These are phyloP conservation scores for Magnaporthiopsis incrustans DNA, from an alignment of 2,329 filamentous ascomycete genomes.

Conservation along the genomic window DNA sequence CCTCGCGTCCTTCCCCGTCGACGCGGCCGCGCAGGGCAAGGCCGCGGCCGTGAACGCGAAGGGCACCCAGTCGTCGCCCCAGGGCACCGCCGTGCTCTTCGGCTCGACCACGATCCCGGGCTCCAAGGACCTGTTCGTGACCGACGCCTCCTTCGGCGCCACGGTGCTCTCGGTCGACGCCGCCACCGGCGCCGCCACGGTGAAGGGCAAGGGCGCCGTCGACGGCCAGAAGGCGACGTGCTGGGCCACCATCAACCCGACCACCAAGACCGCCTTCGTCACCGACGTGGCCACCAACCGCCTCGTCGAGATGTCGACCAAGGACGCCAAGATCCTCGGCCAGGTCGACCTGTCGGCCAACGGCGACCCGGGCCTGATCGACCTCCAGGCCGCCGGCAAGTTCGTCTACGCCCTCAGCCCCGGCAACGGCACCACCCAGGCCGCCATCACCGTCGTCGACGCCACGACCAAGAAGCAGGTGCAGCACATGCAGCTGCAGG, in stretches of 20 bases:
- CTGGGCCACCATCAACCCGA: constrained; percentile 44
- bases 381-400: constrained; percentile 41
- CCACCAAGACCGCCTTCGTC: constrained; percentile 46
- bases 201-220: constrained; percentile 32
- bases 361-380: constrained; percentile 46
- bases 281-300: constrained; percentile 45
- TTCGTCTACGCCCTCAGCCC: constrained; percentile 52
- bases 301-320: constrained; percentile 47
- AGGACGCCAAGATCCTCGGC: constrained; percentile 37
- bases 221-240: constrained; percentile 47
- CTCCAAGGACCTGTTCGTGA: constrained; percentile 39
- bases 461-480: constrained; percentile 20
- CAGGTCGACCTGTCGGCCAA: constrained; percentile 33
- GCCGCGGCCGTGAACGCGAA: constrained; percentile 11
- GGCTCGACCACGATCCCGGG: constrained; percentile 40
- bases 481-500: constrained; percentile 23
- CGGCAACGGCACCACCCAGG: constrained; percentile 35
- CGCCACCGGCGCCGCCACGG: constrained; percentile 28
- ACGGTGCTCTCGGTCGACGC: constrained; percentile 36
- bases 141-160: constrained; percentile 51
- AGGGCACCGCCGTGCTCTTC: constrained; percentile 48
- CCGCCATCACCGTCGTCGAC: constrained; percentile 31
- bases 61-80: constrained; percentile 33
- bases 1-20: constrained; percentile 41
- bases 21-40: constrained; percentile 4